Evolutionary conservation across 352 stramenopile genomes (phyloP).

Genomic region (Phytopythium litorale): DNA sequence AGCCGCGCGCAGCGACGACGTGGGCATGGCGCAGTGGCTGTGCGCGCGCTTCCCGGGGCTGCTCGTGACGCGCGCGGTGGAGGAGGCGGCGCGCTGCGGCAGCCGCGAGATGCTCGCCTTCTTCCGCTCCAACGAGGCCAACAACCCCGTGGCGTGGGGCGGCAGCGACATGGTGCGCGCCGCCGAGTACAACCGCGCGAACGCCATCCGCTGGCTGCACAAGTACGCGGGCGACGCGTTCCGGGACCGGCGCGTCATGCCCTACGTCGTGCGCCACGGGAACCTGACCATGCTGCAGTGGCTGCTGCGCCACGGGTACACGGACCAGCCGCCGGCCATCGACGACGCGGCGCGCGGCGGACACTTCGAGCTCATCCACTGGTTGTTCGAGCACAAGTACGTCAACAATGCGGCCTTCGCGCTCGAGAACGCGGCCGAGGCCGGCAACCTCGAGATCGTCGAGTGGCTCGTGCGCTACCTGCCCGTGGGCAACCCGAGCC

Average conservation of each 20-base stretch:
- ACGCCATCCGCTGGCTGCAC: constrained; percentile 20
- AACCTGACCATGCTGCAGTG: constrained; percentile 22
- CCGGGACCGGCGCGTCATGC: constrained; percentile 9
- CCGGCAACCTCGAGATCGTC: constrained; percentile 33
- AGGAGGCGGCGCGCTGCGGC: constrained; percentile 13
- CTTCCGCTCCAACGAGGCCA: constrained; percentile 6
- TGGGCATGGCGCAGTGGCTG: constrained; percentile 17
- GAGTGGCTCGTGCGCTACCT: constrained; percentile 24
- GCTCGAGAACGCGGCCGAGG: constrained; percentile 29
- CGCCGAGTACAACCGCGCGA: constrained; percentile 15
- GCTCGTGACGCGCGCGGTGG: constrained; percentile 14
- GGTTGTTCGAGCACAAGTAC: constrained; percentile 23
- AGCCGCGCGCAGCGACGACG: constrained; percentile 12
- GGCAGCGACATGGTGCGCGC: constrained; percentile 20
- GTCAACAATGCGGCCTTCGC: constrained; percentile 22
- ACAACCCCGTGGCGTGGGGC: constrained; percentile 20
- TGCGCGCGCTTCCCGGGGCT: constrained; percentile 18
- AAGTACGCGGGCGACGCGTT: constrained; percentile 20
- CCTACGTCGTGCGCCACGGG: constrained; percentile 11
- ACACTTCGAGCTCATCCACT: constrained; percentile 19
- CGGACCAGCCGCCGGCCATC: constrained; percentile 24
- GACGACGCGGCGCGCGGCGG: constrained; percentile 23
- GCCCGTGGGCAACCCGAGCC: constrained; percentile 26
- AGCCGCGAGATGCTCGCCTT: constrained; percentile 1
- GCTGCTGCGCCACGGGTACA: constrained; percentile 20